Evolutionary conservation across 371 early-diverging fungal genomes (phyloP).

Genomic region (Antonospora locustae): DNA sequence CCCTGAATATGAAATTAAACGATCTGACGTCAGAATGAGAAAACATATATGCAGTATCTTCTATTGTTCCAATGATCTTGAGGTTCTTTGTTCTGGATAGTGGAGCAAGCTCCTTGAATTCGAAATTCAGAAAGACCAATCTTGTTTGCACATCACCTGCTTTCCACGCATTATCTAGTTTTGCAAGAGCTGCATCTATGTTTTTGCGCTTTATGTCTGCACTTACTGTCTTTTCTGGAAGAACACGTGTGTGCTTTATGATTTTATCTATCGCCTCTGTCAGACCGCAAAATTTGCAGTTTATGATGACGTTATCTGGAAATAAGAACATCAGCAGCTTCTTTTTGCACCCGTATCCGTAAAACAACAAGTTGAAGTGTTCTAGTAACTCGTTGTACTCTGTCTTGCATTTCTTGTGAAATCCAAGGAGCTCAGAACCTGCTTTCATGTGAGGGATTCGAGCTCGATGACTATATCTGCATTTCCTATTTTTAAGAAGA

Average conservation of each 20-base stretch:
- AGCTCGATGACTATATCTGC: no score
- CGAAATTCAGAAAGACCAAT: constrained; percentile 37
- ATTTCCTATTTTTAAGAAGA: no score
- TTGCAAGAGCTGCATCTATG: no score
- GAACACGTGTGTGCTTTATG: no score
- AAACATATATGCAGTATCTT: constrained; percentile 28
- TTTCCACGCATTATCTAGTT: no score
- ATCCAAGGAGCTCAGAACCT: no score
- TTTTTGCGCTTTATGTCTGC: no score
- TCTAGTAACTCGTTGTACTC: constrained; percentile 30
- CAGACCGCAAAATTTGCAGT: no score
- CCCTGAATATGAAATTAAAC: constrained; percentile 49
- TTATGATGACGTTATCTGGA: constrained; percentile 33
- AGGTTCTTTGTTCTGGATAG: constrained; percentile 14
- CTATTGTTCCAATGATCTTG: constrained; percentile 43
- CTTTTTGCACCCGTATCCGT: constrained; percentile 50
- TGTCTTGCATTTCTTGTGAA: constrained; percentile 32
- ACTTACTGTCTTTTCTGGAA: no score
- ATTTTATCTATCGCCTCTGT: no score
- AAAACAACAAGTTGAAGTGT: constrained; percentile 47
- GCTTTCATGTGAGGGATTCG: no score
- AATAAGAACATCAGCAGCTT: constrained; percentile 36
- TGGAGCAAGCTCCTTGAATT: constrained; percentile 7
- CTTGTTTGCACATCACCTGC: no score
- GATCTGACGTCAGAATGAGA: constrained; percentile 20